Evolutionary conservation across 2,329 filamentous ascomycete species (phyloP), one percentile per base, ranked within the genome.

Genomic region (Aspergillus cejpii): DNA sequence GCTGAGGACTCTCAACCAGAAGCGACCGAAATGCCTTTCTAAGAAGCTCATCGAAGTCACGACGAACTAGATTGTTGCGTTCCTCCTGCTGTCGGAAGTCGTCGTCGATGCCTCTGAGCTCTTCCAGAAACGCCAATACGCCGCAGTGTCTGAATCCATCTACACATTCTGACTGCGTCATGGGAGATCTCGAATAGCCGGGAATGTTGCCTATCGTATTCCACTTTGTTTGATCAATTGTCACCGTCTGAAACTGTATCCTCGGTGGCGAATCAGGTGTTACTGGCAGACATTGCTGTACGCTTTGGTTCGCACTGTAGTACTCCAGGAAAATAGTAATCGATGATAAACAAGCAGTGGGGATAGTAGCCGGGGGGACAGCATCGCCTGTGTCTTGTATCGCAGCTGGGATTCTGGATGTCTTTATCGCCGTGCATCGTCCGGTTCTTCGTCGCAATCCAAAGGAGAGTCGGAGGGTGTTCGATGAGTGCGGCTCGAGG

Each of bases 11-110:
- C 12, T 41, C 26, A 10, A 45, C 42, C 10, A 61, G 15, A 8
- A 65, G 37, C 23, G 28, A 52, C 23, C 44, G 52, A 7, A 69
- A 43, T 3, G 54, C 62, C n/a, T 46, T 41, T 10, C 57, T 53
- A 4, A 68, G 47, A 3, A 68, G 50, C 3, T 39, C 43, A 19
- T 47, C 19, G 7, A 60, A 44, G 0, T 46, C 39, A 6, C 41
- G 38, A 5, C 7, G 21, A 17, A 20, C 33, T 21, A 34, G 12
- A 20, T 4, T 23, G 21, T n/a, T 21, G 15, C 23, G 8, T 11
- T 19, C 8, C 40, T 19, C 23, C 12, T 15, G 15, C 19, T 15
- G 23, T 26, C 26, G 23, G 12, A 24, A 17, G 26, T 26, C 21
- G 1, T 14, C 21, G 2, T 41, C 36, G 5, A 19, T 8, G 3